Evolutionary conservation across 208 protist species (phyloP).

Genomic region (Trypanosomatidae sp.): DNA sequence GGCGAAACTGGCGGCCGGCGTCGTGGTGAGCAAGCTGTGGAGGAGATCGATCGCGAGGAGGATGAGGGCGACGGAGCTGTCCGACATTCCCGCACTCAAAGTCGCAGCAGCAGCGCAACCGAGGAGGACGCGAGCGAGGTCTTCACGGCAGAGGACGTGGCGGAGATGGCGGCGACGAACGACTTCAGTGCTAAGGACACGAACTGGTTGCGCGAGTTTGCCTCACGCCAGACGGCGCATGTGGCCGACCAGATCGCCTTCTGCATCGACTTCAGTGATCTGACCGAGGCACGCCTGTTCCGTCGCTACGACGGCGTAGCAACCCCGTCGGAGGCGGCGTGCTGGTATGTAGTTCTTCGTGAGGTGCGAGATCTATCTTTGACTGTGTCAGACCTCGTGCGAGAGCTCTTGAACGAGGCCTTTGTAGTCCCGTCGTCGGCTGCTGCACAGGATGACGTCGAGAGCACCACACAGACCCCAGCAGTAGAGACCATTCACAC

Average conservation of each 20-base stretch:
- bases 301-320: conserved; percentile 10
- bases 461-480: background rate
- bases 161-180: conserved; percentile 79
- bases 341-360: conserved; percentile 47
- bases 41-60: conserved; percentile 31
- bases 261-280: conserved; percentile 76
- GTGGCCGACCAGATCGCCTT: conserved; percentile 55
- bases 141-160: conserved; percentile 68
- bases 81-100: background rate
- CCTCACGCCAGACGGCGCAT: conserved; percentile 20
- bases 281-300: conserved; percentile 58
- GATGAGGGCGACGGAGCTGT: conserved; percentile 1
- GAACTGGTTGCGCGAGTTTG: conserved; percentile 75
- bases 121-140: conserved; percentile 43
- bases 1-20: background rate
- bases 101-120: conserved; percentile 1
- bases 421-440: conserved; percentile 4
- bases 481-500: conserved; percentile 26
- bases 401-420: conserved; percentile 19
- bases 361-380: conserved; percentile 22
- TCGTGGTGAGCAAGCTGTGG: conserved; percentile 7
- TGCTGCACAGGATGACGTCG: background rate
- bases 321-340: background rate
- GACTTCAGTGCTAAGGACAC: conserved; percentile 69
- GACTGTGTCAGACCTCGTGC: conserved; percentile 26